Percentiles rank a stretch among this genome's conserved stretches.
phyloP scores from a whole-genome alignment of 352 stramenopile species.

The Globisporangium orthogonon region DNA sequence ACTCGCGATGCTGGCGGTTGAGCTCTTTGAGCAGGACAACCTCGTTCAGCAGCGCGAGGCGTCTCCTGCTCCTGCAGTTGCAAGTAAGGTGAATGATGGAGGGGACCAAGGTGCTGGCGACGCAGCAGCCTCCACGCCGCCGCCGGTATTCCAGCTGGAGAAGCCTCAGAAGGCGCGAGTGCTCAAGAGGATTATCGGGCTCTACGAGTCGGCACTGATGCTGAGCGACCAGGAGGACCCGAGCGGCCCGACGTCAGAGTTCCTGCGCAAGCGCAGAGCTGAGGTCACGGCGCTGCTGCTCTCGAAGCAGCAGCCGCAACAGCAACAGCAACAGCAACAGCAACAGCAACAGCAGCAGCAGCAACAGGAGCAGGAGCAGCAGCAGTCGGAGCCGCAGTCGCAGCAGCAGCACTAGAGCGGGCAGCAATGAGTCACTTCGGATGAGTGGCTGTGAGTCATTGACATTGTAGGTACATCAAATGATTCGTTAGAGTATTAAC shows the following conservation, averaged over 20 bases:
- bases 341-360: no score
- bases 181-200: conserved; percentile 10
- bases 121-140: background rate
- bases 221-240: conserved; percentile 12
- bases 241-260: background rate
- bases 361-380: no score
- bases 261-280: conserved; percentile 1
- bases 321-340: background rate
- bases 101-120: background rate
- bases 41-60: background rate
- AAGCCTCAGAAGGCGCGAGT: conserved; percentile 10
- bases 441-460: no score
- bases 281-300: background rate
- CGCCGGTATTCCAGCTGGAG: conserved; percentile 7
- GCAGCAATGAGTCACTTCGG: no score
- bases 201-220: conserved; percentile 21
- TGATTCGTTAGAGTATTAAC: no score
- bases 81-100: background rate
- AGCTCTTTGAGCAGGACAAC: conserved; percentile 20
- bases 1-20: conserved; percentile 17
- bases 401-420: no score
- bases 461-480: no score
- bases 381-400: no score
- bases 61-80: background rate
- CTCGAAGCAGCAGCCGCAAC: background rate